Evolutionary conservation across 148 eudicot genomes (phyloP).

Genomic region (Diospyros lotus): DNA sequence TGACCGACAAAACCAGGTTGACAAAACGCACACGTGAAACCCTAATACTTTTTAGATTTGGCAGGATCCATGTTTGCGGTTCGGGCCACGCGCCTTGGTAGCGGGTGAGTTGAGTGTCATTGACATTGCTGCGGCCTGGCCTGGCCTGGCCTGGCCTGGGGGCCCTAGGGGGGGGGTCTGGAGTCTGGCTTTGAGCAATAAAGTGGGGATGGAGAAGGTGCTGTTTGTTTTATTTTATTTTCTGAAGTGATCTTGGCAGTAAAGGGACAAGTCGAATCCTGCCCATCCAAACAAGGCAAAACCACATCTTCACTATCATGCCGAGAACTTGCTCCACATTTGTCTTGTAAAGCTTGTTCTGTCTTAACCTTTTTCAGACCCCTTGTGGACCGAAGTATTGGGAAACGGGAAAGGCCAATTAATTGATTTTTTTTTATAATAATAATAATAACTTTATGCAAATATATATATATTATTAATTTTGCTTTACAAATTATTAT

Average conservation of each 20-base stretch:
- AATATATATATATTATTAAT: no score
- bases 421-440: no score
- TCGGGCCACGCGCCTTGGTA: neutral
- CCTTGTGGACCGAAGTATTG: no score
- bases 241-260: neutral
- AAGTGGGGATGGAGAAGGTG: no score
- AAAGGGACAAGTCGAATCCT: neutral
- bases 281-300: neutral
- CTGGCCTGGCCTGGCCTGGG: neutral
- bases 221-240: neutral
- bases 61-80: neutral
- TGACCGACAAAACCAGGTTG: constrained; percentile 32
- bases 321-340: neutral
- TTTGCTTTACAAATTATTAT: no score
- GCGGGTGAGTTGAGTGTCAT: neutral
- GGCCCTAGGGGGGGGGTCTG: constrained; percentile 9
- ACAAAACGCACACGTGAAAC: constrained; percentile 34
- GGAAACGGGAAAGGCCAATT: no score
- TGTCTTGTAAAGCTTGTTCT: constrained; percentile 3
- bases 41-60: neutral
- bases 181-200: neutral
- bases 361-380: neutral
- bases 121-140: neutral
- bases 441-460: no score
- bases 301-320: neutral